Evolutionary conservation across 305 asterid species (phyloP), one percentile per base, ranked within the genome.

Genomic region (Caryopteris hybrid): DNA sequence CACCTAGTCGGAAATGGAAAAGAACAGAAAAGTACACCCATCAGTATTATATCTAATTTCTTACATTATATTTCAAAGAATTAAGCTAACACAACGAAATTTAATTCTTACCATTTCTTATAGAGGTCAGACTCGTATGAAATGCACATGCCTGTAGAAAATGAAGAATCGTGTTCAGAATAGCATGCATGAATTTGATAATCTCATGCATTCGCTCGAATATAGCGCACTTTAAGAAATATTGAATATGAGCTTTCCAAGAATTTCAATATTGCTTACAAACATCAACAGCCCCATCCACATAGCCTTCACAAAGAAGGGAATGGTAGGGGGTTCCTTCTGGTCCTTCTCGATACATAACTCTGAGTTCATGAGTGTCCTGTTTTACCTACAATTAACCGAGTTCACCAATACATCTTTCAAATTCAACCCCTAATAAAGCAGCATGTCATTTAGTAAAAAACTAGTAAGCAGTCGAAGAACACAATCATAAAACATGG

Each of bases 271-370:
- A 60, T 73, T 71, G 72, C 98, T 87, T 88, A 93, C 99, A 90
- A 83, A 87, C 89, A 81, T 93, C 99, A 14, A 82, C 45, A 2
- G 97, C 92, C 12, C 96, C 99, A 76, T 90, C 96, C 17, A 93
- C 95, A 58, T 79, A 93, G 70, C 99, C 99, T 81, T 93, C 99
- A 39, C 72, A 88, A 38, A 93, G 86, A 59, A 93, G 76, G 29
- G 95, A 79, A 42, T 93, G 97, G 60, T 81, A 83, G 11, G 96
- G 99, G 61, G 96, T 85, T 70, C 92, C 96, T 61, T 85, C 91
- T 51, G 89, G 91, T 54, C 99, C 99, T 79, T 87, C 96, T 69
- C 90, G 75, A 74, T 93, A 93, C 99, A 93, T 93, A 29, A 87
- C 92, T 39, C 99, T 87, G 14, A 81, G 75, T 70, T 93, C 99